Evolutionary conservation across 2,329 filamentous ascomycete species (phyloP).

Genomic region (Ophidiomyces ophidiicola): DNA sequence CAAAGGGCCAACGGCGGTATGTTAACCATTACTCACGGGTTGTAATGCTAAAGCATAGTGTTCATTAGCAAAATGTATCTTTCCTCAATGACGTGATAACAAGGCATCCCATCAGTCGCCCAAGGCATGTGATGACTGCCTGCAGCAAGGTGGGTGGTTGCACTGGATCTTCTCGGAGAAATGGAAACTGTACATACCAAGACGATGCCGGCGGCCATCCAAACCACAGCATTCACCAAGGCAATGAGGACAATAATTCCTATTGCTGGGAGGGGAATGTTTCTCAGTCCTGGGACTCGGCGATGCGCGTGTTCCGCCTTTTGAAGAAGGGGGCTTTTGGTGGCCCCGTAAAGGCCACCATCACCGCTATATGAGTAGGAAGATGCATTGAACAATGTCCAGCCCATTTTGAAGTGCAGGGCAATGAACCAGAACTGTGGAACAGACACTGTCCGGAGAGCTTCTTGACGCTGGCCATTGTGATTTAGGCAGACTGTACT

Average conservation of each 20-base stretch:
- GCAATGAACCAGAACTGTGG: too few relatives aligned
- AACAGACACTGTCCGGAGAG: too few relatives aligned
- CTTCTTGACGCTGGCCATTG: too few relatives aligned
- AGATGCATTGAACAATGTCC: too few relatives aligned
- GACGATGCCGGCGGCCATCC: conserved; percentile 47
- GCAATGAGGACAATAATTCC: conserved; percentile 45
- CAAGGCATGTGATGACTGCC: too few relatives aligned
- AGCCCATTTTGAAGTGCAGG: too few relatives aligned
- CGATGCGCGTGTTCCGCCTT: conserved; percentile 38
- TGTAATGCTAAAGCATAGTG: conserved; percentile 6
- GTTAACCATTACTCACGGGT: conserved; percentile 7
- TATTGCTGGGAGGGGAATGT: conserved; percentile 45
- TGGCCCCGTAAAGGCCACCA: background rate
- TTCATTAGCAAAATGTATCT: background rate
- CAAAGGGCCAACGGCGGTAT: background rate
- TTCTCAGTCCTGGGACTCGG: conserved; percentile 43
- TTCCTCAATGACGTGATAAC: too few relatives aligned
- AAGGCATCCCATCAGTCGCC: background rate
- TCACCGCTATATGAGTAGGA: too few relatives aligned
- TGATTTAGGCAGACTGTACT: too few relatives aligned
- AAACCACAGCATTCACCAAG: conserved; percentile 44
- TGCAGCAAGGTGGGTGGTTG: too few relatives aligned
- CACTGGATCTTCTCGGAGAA: too few relatives aligned
- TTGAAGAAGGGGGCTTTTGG: conserved; percentile 23
- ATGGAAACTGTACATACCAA: conserved; percentile 33